Evolutionary conservation across 495 filamentous ascomycete species (phyloP).

Genomic region (Tuber aestivum): DNA sequence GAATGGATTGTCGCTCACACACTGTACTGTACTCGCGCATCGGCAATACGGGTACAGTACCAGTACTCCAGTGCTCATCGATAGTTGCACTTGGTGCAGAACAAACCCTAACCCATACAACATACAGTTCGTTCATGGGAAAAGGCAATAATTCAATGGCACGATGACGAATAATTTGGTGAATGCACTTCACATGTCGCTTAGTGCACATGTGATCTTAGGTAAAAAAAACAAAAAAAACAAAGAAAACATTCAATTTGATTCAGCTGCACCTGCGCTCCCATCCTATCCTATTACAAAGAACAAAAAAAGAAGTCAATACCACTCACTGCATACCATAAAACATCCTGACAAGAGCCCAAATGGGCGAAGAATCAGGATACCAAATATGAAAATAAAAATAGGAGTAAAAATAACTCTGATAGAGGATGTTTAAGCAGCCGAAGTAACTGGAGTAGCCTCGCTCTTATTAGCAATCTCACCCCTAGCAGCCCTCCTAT

Average conservation of each 20-base stretch:
- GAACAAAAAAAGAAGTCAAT: neutral
- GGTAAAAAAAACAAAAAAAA: neutral
- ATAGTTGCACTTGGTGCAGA: neutral
- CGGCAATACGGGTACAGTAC: too few species aligned
- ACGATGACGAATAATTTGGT: neutral
- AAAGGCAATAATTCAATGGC: neutral
- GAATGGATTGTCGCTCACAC: too few species aligned
- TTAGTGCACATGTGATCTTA: neutral
- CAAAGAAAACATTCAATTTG: neutral
- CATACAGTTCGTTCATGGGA: neutral
- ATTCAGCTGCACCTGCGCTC: neutral
- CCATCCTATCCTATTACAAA: neutral
- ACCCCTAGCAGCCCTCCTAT: constrained; percentile 38
- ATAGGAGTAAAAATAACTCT: neutral
- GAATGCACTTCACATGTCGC: neutral
- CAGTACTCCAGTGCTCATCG: too few species aligned
- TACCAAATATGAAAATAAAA: neutral
- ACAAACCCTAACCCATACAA: neutral
- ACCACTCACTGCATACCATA: neutral
- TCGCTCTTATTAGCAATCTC: constrained; percentile 11
- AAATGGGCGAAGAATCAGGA: neutral
- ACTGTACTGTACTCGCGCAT: too few species aligned
- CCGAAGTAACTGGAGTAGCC: constrained; percentile 12
- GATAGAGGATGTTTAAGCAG: constrained; percentile 15
- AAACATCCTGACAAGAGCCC: neutral